Evolutionary conservation across 2,329 filamentous ascomycete genomes (phyloP), one percentile per base, ranked within the genome.

Genomic region (Rutstroemia sp.): DNA sequence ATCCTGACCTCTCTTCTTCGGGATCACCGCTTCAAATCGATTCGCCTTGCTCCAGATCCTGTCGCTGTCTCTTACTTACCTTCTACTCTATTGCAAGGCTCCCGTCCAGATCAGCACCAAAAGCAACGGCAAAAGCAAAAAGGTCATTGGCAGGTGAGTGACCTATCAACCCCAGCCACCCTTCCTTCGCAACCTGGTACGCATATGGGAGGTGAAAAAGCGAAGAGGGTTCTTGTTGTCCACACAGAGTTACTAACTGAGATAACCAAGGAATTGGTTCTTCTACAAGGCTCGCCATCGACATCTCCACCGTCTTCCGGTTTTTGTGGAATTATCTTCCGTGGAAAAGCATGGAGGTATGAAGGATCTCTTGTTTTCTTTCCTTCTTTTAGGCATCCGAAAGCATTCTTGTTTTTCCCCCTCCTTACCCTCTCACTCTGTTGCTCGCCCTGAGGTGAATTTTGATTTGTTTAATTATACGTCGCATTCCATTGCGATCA

Each of bases 261-360:
- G 30, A 34, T 34, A 45, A 19, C 46, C 39, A n/a, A 14, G 16
- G 3, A 42, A 18, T 42, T 42, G 37, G 39, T 42, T 51, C 49
- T 23, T 42, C 8, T 39, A 37, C 25, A 38, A n/a, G 19, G 19
- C 16, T 5, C 25, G 2, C n/a, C 16, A 14, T 30, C 18, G 12
- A 27, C 38, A 19, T 18, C 44, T 14, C 7, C 16, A 27, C 14
- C n/a, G 25, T 1, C 23, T 41, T 45, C 18, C 19, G 10, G 30
- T 34, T 12, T 34, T 12, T 14, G 30, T 34, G 30, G 30, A 34
- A 34, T 34, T 12, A 9, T 34, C 30, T 34, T 14, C 30, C 30
- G 9, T 34, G 30, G 30, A 23, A 34, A 19, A 52, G 49, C 48
- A 63, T 63, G 61, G 61, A 63, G 61, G 61, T 62, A 62, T 56